Base-by-base conservation (phyloP, 1,284 basidiomycete species). In the Pseudomicrostroma phylloplanum region DNA sequence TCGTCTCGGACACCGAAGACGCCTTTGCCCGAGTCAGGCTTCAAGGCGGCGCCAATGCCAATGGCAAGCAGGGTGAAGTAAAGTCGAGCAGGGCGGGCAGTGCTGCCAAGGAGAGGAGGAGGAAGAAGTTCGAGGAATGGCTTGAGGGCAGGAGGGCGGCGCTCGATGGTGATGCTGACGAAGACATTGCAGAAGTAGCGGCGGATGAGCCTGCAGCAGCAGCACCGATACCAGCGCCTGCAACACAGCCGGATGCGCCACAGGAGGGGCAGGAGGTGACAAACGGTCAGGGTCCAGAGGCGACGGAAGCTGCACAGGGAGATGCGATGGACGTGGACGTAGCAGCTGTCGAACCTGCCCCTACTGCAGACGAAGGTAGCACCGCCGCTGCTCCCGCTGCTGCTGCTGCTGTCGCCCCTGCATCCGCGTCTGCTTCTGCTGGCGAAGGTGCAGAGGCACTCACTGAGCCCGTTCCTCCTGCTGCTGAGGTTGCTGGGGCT, bases 1-100 rank as follows among this genome's bases (percentile, higher is more conserved):
- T 80, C 63, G 75, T 74, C 23, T 70, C 78, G 21, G 72, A 72
- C 41, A 80, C 79, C 25, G 80, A 81, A 60, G 81, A 82, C 67
- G 68, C 74, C 21, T 77, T 80, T 59, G 70, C 72, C 6, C 70
- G 73, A 11, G 46, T 72, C n/a, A 71, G 69, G 8, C 51, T 54
- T n/a, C n/a, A n/a, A n/a, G 12, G 12, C 15, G 55, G 65, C 6
- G 60, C 63, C 13, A 61, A 64, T 25, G 66, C 67, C 41, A 60
- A n/a, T n/a, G n/a, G n/a, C n/a, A n/a, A n/a, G 39, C 49, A 55
- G 55, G 41, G 58, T 61, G 66, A 42, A 55, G 66, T 25, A 67
- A 66, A 30, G 57, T 58, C 25, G 21, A 17, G 2, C 3, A 2
- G 13, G 15, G 25, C 64, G 66, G 49, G 67, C 61, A 30, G 57